Conservation (phyloP, 768 basidiomycete species). For the Leccinellum albellum region DNA sequence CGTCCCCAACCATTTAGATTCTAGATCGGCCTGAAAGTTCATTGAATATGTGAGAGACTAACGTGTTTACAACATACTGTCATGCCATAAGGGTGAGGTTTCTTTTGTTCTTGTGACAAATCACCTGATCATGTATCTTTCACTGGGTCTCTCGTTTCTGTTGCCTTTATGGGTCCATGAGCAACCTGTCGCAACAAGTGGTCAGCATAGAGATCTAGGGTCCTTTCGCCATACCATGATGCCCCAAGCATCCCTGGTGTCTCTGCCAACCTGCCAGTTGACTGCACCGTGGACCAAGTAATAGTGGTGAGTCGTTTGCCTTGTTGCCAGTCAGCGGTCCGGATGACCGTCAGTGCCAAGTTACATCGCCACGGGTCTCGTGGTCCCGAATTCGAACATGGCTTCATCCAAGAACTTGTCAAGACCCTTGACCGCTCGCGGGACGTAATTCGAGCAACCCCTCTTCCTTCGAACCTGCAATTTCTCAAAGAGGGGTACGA, state of each 20-base stretch:
- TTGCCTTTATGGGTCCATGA: conserved; percentile 4
- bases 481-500: conserved; percentile 39
- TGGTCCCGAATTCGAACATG: conserved; percentile 32
- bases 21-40: neutral
- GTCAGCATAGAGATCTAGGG: conserved; percentile 24
- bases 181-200: neutral
- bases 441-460: conserved; percentile 22
- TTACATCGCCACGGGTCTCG: conserved; percentile 42
- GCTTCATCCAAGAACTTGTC: conserved; percentile 32
- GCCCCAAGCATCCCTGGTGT: conserved; percentile 29
- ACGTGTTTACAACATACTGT: neutral
- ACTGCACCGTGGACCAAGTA: conserved; percentile 39
- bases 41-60: neutral
- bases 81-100: neutral
- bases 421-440: conserved; percentile 27
- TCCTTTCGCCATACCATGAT: conserved; percentile 36
- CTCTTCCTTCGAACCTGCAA: conserved; percentile 31
- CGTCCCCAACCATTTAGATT: neutral
- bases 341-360: conserved; percentile 18
- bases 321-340: neutral
- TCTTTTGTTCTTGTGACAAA: too few species aligned
- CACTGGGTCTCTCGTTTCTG: conserved; percentile 1
- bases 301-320: conserved; percentile 28
- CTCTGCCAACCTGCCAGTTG: conserved; percentile 29
- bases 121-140: conserved; percentile 13